phyloP scores from a whole-genome alignment of 768 basidiomycete genomes.

The Ramaria sp. region DNA sequence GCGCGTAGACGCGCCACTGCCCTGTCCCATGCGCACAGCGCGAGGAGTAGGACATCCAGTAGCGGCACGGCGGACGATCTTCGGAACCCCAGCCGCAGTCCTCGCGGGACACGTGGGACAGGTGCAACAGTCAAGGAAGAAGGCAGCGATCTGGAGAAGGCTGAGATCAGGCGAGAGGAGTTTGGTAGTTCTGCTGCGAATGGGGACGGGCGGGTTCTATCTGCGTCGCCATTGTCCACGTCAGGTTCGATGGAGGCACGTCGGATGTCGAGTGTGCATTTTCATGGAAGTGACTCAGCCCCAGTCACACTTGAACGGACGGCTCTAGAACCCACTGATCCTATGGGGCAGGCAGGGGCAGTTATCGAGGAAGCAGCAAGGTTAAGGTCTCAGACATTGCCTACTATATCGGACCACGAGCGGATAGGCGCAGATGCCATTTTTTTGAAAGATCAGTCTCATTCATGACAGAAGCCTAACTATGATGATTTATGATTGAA shows the following conservation, averaged over 20 bases:
- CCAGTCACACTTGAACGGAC: not conserved
- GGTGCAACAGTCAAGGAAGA: not conserved
- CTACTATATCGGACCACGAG: not conserved
- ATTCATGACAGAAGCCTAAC: not conserved
- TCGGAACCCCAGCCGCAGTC: not conserved
- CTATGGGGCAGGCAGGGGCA: slow-evolving; percentile 1
- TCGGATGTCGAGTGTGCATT: not conserved
- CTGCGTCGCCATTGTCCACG: not conserved
- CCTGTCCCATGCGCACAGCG: not conserved
- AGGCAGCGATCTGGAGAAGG: not conserved
- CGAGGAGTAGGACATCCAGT: not conserved
- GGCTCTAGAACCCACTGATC: not conserved
- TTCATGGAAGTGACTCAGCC: not conserved
- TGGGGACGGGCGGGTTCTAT: not conserved
- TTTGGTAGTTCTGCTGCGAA: not conserved
- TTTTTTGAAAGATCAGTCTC: not conserved
- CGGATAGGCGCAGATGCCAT: not conserved
- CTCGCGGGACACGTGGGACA: too few species aligned
- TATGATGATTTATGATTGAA: not conserved
- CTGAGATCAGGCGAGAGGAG: not conserved
- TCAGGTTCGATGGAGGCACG: not conserved
- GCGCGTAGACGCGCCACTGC: slow-evolving; percentile 8
- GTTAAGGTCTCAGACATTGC: not conserved
- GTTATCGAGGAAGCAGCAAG: not conserved
- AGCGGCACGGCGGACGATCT: not conserved